These are phyloP conservation scores for Jimgerdemannia flammicorona DNA, from an alignment of 192 early-diverging fungal species.

Conservation along the genomic window DNA sequence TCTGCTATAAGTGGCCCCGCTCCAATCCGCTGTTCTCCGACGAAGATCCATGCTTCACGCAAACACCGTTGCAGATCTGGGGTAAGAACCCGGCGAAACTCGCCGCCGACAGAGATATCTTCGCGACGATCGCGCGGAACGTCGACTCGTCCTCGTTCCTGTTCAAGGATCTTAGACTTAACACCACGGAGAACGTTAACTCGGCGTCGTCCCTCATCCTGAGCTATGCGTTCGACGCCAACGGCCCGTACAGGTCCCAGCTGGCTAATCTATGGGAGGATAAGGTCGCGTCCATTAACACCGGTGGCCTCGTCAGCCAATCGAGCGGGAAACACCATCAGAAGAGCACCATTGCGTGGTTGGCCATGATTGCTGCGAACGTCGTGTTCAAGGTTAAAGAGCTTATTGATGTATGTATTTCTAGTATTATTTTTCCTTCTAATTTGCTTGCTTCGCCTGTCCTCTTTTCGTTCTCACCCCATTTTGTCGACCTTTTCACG, in stretches of 20 bases:
- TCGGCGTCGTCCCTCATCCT: slow-evolving; percentile 32
- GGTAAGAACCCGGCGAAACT: slow-evolving; percentile 17
- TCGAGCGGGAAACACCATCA: slow-evolving; percentile 27
- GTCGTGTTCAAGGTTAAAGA: slow-evolving; percentile 57
- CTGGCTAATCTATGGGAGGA: slow-evolving; percentile 48
- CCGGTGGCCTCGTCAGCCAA: slow-evolving; percentile 36
- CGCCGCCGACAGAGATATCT: slow-evolving; percentile 26
- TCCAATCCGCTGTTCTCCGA: background rate
- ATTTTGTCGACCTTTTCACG: background rate
- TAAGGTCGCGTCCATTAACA: slow-evolving; percentile 41
- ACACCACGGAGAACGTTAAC: background rate
- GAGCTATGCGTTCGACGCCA: slow-evolving; percentile 52
- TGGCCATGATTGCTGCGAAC: slow-evolving; percentile 47
- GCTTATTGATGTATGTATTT: slow-evolving; percentile 47
- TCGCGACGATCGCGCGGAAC: slow-evolving; percentile 29
- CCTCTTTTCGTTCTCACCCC: slow-evolving; percentile 13
- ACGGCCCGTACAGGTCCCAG: slow-evolving; percentile 31
- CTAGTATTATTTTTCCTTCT: background rate
- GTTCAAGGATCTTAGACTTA: slow-evolving; percentile 2
- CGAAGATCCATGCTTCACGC: slow-evolving; percentile 10
- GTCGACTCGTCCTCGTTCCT: slow-evolving; percentile 23
- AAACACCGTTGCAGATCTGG: slow-evolving; percentile 7
- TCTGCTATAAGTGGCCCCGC: slow-evolving; percentile 29
- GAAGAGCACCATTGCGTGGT: slow-evolving; percentile 51
- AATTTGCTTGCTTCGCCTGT: too few species aligned